phyloP scores from a whole-genome alignment of 805 yeast species.

The Saturnispora sanitii region DNA sequence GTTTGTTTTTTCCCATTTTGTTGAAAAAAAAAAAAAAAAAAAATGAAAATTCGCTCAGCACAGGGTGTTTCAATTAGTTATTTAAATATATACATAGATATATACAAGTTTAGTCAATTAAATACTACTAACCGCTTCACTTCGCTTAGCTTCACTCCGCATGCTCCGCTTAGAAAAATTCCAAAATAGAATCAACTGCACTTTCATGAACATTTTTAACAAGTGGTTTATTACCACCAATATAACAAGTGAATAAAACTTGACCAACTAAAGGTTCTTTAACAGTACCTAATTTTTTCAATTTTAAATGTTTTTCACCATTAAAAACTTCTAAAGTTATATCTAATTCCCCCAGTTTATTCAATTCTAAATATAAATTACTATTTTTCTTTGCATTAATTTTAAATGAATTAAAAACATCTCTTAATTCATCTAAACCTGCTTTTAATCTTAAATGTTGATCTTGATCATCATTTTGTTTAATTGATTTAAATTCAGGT shows the following conservation, averaged over 20 bases:
- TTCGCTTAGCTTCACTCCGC: too few species aligned
- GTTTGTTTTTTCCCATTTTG: not conserved
- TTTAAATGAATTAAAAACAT: constrained; percentile 43
- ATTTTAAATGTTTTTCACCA: constrained; percentile 9
- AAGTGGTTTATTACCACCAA: constrained; percentile 60
- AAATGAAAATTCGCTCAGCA: too few species aligned
- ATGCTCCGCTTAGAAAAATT: not conserved
- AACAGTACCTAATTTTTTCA: constrained; percentile 45
- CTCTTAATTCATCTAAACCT: constrained; percentile 61
- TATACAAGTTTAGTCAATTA: too few species aligned
- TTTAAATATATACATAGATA: not conserved
- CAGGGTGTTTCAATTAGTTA: not conserved
- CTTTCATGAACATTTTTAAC: constrained; percentile 29
- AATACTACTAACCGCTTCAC: too few species aligned
- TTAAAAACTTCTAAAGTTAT: constrained; percentile 19
- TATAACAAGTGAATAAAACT: constrained; percentile 64
- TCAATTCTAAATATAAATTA: constrained; percentile 48
- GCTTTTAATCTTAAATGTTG: constrained; percentile 16
- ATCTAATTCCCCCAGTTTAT: constrained; percentile 36
- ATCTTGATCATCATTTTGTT: constrained; percentile 35
- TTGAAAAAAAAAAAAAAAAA: too few species aligned
- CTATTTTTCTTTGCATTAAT: constrained; percentile 73
- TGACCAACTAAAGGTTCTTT: constrained; percentile 52
- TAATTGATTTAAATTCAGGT: constrained; percentile 43
- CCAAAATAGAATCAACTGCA: constrained; percentile 11